Evolutionary conservation across 306 rosid genomes (phyloP).

Genomic region (Acacia melanoxylon): DNA sequence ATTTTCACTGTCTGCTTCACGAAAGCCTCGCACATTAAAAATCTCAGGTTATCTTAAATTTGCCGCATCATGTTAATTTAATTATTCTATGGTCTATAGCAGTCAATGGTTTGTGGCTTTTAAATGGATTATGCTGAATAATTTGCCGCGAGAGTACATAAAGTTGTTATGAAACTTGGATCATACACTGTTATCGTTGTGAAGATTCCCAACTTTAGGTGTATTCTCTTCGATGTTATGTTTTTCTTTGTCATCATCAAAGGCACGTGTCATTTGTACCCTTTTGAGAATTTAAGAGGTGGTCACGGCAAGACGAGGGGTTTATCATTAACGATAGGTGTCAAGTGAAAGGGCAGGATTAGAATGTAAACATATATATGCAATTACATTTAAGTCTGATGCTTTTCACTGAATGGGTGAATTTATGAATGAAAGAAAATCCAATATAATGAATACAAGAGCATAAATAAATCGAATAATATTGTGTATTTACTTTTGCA

Average conservation of each 20-base stretch:
- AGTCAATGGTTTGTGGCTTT: neutral
- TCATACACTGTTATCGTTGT: neutral
- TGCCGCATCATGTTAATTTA: neutral
- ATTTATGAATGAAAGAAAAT: neutral
- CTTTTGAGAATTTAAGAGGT: no score
- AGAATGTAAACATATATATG: neutral
- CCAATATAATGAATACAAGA: neutral
- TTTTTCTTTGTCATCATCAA: neutral
- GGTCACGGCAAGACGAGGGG: no score
- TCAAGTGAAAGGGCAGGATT: no score
- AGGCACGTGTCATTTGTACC: neutral
- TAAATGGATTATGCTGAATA: conserved; percentile 1
- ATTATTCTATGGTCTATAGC: neutral
- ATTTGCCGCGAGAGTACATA: neutral
- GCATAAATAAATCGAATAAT: neutral
- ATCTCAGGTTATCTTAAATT: neutral
- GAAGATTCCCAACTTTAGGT: neutral
- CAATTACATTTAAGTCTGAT: neutral
- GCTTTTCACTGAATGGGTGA: neutral
- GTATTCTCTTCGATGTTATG: neutral
- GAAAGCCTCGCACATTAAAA: conserved; percentile 37
- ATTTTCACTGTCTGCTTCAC: conserved; percentile 75
- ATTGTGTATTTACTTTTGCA: neutral
- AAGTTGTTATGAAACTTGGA: neutral
- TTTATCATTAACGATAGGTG: no score